Conservation (phyloP, 2,329 filamentous ascomycete genomes). For the Ophiocordyceps camponoti-saundersi region DNA sequence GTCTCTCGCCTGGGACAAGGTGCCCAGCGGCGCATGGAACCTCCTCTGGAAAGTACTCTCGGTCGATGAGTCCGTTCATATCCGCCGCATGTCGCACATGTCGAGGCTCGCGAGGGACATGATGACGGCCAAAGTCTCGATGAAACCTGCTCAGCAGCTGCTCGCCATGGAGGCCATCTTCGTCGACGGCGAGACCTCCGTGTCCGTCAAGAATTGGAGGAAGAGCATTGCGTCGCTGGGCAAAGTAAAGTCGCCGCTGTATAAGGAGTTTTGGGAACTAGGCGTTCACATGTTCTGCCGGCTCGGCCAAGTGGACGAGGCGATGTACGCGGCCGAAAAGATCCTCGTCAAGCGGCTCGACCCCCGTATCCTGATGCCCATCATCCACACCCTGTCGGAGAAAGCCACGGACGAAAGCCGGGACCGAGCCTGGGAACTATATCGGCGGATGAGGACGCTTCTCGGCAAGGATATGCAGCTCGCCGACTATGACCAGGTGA, state of each 20-base stretch:
- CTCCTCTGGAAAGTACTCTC: constrained; percentile 48
- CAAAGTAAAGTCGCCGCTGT: constrained; percentile 23
- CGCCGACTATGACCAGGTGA: constrained; percentile 60
- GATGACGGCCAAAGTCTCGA: constrained; percentile 33
- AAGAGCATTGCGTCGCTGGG: constrained; percentile 36
- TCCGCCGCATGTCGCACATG: constrained; percentile 42
- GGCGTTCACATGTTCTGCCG: constrained; percentile 48
- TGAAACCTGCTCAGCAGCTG: constrained; percentile 42
- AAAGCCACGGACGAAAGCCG: constrained; percentile 26
- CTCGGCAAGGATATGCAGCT: constrained; percentile 47
- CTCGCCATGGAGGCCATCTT: constrained; percentile 54
- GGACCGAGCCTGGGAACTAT: constrained; percentile 48
- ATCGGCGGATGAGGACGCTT: constrained; percentile 44
- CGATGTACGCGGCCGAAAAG: constrained; percentile 35
- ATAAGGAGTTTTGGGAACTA: constrained; percentile 42
- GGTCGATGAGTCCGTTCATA: constrained; percentile 28
- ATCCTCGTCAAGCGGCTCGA: constrained; percentile 33
- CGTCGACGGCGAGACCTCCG: constrained; percentile 38
- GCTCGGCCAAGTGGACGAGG: constrained; percentile 38
- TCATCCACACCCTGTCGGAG: constrained; percentile 52
- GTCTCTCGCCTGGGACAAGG: constrained; percentile 27
- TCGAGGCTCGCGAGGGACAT: constrained; percentile 50
- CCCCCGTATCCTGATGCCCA: constrained; percentile 41
- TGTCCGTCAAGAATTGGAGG: constrained; percentile 48
- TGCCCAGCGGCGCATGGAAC: constrained; percentile 46